Evolutionary conservation across 805 yeast species (phyloP), one percentile per base, ranked within the genome.

Genomic region (Geotrichum ghanense): DNA sequence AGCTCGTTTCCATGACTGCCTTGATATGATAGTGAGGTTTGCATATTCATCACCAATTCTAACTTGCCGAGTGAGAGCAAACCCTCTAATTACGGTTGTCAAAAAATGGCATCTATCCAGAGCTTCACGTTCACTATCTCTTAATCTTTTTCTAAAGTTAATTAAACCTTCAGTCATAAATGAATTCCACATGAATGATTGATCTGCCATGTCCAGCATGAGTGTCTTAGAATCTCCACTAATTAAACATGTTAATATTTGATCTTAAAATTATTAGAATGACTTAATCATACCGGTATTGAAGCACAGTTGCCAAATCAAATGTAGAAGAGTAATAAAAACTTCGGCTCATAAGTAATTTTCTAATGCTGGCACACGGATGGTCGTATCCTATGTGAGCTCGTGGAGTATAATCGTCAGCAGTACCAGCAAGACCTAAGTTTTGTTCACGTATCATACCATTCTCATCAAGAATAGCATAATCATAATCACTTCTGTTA

Each of bases 1-100:
- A 1, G 99, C 98, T 48, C 97, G 70, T 60, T 81, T 81, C 87
- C 97, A 92, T n/a, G 95, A 83, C 62, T 90, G 97, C 55, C 92
- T 83, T 0, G 97, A 89, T 16, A 92, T 79, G 19, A 90, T 74
- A 0, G 97, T 83, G 50, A 89, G 64, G 1, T 74, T 62, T 16
- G 74, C 79, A 3, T 64, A 62, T 10, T 63, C 56, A 27, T 63
- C 61, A 23, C 63, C 66, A 41, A 68, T 51, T 9, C 56, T 50
- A 0, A 78, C 70, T 27, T 65, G 65, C 22, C 65, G 54, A 0
- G 97, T 84, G 52, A 85, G 84, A 0, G 97, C 96, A 70, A 88
- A 92, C 0, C 99, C 99, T 49, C 98, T 72, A 46, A 92, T 92
- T 5, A 83, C 96, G 0, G 95, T 85, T 1, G 97, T 88, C 44